Evolutionary conservation across 257 asterid species (phyloP).

Genomic region (Solanum appendiculatum): DNA sequence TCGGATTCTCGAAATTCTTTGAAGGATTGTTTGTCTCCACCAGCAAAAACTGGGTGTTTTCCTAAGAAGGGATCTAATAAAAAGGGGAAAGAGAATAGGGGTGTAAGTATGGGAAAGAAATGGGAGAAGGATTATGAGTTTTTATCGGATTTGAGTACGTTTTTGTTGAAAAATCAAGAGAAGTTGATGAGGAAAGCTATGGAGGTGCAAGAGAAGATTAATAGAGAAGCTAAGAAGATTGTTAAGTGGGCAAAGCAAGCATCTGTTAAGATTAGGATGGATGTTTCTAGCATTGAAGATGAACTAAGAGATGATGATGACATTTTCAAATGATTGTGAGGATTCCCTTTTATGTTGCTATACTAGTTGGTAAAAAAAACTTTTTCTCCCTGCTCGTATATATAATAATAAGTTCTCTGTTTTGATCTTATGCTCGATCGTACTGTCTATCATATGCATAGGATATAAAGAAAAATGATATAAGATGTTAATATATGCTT

Average conservation of each 20-base stretch:
- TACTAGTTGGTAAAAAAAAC: no score
- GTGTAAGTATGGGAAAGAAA: conserved; percentile 6
- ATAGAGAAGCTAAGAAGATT: conserved; percentile 77
- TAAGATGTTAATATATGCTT: not conserved
- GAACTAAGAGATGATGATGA: no score
- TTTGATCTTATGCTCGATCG: no score
- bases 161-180: conserved; percentile 30
- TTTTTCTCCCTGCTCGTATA: no score
- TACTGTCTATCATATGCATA: no score
- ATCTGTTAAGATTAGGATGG: conserved; percentile 65
- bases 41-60: conserved; percentile 57
- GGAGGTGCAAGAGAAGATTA: conserved; percentile 69
- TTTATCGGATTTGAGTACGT: conserved; percentile 45
- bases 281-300: no score
- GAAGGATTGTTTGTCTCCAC: conserved; percentile 50
- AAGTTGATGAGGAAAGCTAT: conserved; percentile 54
- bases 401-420: no score
- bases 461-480: not conserved
- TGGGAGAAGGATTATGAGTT: conserved; percentile 39
- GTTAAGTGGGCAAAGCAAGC: conserved; percentile 86
- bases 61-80: conserved; percentile 42
- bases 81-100: conserved; percentile 33
- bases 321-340: no score
- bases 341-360: no score
- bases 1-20: no score